Percentiles rank a stretch among this genome's conserved stretches.
phyloP scores from a whole-genome alignment of 2,329 filamentous ascomycete species.

The Fusarium ambrosium region DNA sequence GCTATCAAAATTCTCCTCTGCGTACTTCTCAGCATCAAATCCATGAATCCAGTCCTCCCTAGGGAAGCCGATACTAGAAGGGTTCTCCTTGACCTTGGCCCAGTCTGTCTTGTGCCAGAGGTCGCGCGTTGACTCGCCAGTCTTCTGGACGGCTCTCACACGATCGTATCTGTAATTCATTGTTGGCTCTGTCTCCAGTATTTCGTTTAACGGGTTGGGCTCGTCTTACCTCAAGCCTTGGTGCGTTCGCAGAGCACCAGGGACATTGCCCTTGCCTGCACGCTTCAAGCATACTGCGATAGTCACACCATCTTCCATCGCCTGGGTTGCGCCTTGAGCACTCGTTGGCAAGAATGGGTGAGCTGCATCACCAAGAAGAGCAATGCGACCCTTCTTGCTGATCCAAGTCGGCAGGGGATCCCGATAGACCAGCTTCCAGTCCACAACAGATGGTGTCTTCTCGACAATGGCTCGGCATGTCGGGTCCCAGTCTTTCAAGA shows the following conservation, averaged over 20 bases:
- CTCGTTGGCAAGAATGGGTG: constrained; percentile 38
- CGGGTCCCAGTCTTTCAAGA: constrained; percentile 29
- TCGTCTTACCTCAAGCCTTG: constrained; percentile 26
- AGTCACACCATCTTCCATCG: constrained; percentile 35
- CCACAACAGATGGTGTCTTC: constrained; percentile 26
- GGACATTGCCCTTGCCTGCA: constrained; percentile 17
- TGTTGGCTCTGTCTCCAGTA: neutral
- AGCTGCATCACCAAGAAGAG: constrained; percentile 35
- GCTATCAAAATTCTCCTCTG: constrained; percentile 35
- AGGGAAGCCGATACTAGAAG: constrained; percentile 28
- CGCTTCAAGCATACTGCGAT: constrained; percentile 31
- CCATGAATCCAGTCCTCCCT: constrained; percentile 41
- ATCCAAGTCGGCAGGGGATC: constrained; percentile 36
- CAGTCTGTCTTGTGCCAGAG: constrained; percentile 43
- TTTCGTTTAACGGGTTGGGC: fast-evolving
- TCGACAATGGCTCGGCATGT: constrained; percentile 37
- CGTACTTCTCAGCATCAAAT: constrained; percentile 37
- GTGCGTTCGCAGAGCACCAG: constrained; percentile 29
- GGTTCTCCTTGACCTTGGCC: constrained; percentile 32
- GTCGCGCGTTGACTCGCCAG: constrained; percentile 38
- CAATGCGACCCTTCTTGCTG: constrained; percentile 9
- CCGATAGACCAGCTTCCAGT: constrained; percentile 38
- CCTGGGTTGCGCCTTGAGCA: constrained; percentile 37
- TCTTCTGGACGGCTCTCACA: constrained; percentile 39
- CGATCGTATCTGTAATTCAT: constrained; percentile 26